Evolutionary conservation across 805 yeast genomes (phyloP), one percentile per base, ranked within the genome.

Genomic region (Pichia occidentalis): DNA sequence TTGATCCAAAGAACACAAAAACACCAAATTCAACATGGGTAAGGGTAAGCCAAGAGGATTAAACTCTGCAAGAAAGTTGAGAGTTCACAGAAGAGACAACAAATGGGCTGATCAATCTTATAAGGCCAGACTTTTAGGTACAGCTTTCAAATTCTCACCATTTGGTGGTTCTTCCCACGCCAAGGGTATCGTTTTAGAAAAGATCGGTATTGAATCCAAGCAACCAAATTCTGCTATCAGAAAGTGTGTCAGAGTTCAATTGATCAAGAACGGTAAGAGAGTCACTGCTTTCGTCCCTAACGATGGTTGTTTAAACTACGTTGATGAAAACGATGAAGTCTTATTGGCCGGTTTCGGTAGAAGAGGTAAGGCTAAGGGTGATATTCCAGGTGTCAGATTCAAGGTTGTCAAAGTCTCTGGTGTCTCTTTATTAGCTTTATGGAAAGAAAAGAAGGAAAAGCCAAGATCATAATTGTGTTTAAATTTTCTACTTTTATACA

Each of bases 281-380:
- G 98, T 88, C 59, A 92, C 98, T 64, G 99, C 99, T 71, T 92
- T 92, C 94, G 99, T 92, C 68, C 98, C 99, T 73, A 90, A 92
- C 66, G 99, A 92, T 76, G 99, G 99, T 90, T 92, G 98, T 82
- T 77, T 92, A 73, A 92, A 92, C 92, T 92, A 82, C 62, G 97
- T 92, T 63, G 99, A 92, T 70, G 97, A 92, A 79, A 92, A 92
- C 80, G 99, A 92, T 77, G 97, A 92, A 75, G 99, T 92, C 62
- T 78, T 92, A 65, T 80, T 92, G 63, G 97, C 99, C 65, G 99
- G 99, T 81, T 92, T 92, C 87, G 99, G 99, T 86, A 87, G 97
- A 79, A 92, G 95, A 82, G 98, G 98, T 80, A 92, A 92, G 82
- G 98, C 98, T 72, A 92, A 92, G 95, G 98, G 99, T 81, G 99